Base-by-base conservation (phyloP, 495 filamentous ascomycete species). In the Massariosphaeria phaeospora region DNA sequence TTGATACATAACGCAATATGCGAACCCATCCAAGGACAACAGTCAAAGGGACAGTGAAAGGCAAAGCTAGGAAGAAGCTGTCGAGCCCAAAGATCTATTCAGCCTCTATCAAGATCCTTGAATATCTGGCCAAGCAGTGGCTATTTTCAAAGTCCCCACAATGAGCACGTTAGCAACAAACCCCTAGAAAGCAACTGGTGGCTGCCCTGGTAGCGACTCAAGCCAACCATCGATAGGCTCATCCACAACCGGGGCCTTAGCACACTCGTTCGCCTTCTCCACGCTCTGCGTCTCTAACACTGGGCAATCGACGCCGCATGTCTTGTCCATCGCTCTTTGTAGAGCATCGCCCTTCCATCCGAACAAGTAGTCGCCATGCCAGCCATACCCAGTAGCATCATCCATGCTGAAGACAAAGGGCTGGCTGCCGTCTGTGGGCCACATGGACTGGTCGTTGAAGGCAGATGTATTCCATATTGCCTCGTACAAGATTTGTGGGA, bases 301-400 rank as follows among this genome's bases (percentile, higher is more conserved):
- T 3, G 42, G 39, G 26, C 55, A 59, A 15, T 47, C 26, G 1
- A 43, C 39, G 7, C 38, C 36, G 25, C 48, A 59, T 23, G 15
- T 20, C 11, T 29, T 30, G 18, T 59, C 55, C 48, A 59, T 59
- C 9, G 55, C 47, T 39, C 41, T 52, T 23, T 59, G 55, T 10
- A 59, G 48, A 7, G 48, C 27, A 26, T 59, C 48, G 26, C 41
- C 48, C 23, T 59, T 52, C 55, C 55, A 59, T 3, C 55, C 55
- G 30, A 59, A 59, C 2, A 59, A n/a, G 21, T 59, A 59, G 25
- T 59, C 55, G n/a, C 55, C 55, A 23, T 59, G 55, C 21, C 21
- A 30, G 20, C 38, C 23, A 52, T 45, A 59, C 23, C 55, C 55
- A 1, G 55, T 59, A 2, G 35, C 4, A 50, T 59, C 55, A 12